These are phyloP conservation scores for Diaporthe sp. DNA, from an alignment of 2,329 filamentous ascomycete species.

Conservation along the genomic window DNA sequence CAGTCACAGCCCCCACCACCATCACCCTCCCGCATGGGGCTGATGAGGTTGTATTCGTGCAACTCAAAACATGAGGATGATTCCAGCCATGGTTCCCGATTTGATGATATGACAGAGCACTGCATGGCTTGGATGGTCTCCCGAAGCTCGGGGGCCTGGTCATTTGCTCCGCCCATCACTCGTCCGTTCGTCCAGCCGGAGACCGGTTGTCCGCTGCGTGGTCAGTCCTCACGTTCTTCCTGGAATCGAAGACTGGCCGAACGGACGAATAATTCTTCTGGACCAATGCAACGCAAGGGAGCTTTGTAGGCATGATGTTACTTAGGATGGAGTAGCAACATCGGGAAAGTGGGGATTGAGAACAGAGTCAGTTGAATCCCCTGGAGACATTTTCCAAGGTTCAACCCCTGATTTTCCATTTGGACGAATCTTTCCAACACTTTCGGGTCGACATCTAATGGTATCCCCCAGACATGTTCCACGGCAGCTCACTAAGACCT, in stretches of 20 bases:
- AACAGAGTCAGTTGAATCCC: background rate
- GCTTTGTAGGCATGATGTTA: too few species aligned
- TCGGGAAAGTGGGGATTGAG: too few species aligned
- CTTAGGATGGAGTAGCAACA: too few species aligned
- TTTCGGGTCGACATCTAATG: background rate
- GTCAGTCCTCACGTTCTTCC: background rate
- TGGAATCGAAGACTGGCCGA: background rate
- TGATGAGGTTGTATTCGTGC: background rate
- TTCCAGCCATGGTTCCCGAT: background rate
- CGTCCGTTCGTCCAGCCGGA: background rate
- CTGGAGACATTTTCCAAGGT: too few species aligned
- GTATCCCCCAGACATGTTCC: background rate
- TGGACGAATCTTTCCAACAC: background rate
- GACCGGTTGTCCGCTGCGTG: background rate
- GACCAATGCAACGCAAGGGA: too few species aligned
- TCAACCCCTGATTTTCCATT: too few species aligned
- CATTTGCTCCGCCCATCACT: background rate
- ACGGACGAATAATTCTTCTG: too few species aligned
- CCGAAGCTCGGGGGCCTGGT: background rate
- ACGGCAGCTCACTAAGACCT: background rate
- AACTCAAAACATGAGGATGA: background rate
- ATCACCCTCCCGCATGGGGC: background rate
- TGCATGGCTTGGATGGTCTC: background rate
- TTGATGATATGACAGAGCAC: background rate
- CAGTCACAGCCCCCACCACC: background rate